Base-by-base conservation (phyloP, 495 filamentous ascomycete species). In the Cercophora samala region DNA sequence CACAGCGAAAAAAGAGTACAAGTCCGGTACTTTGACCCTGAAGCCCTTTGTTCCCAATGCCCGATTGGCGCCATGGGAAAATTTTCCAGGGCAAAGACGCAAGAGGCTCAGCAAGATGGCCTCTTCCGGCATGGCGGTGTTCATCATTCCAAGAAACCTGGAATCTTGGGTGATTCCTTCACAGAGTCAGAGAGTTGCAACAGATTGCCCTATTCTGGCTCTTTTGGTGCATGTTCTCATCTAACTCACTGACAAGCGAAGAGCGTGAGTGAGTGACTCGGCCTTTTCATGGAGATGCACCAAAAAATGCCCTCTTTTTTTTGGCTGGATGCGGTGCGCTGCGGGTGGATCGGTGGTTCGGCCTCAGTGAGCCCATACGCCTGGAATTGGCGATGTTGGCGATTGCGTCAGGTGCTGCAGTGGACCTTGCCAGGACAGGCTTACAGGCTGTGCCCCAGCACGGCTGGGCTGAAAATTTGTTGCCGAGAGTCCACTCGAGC, bases 381-480 rank as follows among this genome's bases (percentile, higher is more conserved):
- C 26, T 25, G 26, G 29, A 62, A 62, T 42, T 60, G 52, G 18
- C 18, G n/a, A 23, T 60, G 18, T 56, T 37, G 13, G 22, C 58
- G 25, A 70, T 67, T 58, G 62, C 62, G 68, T 67, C 65, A 67
- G 68, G 64, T 60, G 64, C 19, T 53, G 26, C 56, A 59, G 64
- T 66, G 26, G 58, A 19, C 58, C 5, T 21, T 5, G 15, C 53
- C 52, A 56, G n/a, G n/a, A 8, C n/a, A 23, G 22, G 53, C n/a
- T 23, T 56, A 56, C 58, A 62, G 63, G 70, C 60, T 60, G 37
- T 53, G 64, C 29, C 60, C 58, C 65, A 67, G 68, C 68, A 64
- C 68, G 64, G 59, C 66, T 23, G 69, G 63, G 24, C 60, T 68
- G 65, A 69, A 72, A 72, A 70, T 69, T 73, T 70, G 68, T 42